A percentile compares a stretch with the other conserved stretches of the same genome.
These are phyloP conservation scores for Mychonastes homosphaera DNA, from an alignment of 139 green algal species.

Conservation along the genomic window DNA sequence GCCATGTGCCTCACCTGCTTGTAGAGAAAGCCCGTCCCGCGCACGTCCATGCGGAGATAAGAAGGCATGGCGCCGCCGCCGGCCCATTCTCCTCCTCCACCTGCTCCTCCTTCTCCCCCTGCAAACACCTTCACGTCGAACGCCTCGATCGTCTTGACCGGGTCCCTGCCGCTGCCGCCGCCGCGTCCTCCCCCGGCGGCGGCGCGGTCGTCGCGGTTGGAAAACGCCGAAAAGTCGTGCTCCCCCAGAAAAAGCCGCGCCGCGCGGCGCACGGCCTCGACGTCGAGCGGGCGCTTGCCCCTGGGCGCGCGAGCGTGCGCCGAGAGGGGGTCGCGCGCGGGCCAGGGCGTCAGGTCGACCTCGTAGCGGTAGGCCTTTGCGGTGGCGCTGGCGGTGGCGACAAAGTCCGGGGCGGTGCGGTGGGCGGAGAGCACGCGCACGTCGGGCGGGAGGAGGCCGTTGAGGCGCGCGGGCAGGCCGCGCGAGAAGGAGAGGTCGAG, in stretches of 20 bases:
- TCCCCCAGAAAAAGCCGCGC: slow-evolving; percentile 39
- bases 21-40: slow-evolving; percentile 70
- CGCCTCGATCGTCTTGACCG: slow-evolving; percentile 41
- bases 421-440: slow-evolving; percentile 32
- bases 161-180: slow-evolving; percentile 25
- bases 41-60: slow-evolving; percentile 27
- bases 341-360: slow-evolving; percentile 27
- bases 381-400: slow-evolving; percentile 36
- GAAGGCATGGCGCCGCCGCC: background rate
- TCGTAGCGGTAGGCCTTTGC: slow-evolving; percentile 51
- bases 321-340: slow-evolving; percentile 33
- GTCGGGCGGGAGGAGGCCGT: slow-evolving; percentile 45
- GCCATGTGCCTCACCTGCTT: slow-evolving; percentile 73
- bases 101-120: slow-evolving; percentile 13
- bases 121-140: slow-evolving; percentile 37
- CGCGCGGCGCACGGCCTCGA: slow-evolving; percentile 30
- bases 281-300: slow-evolving; percentile 24
- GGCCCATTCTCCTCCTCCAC: background rate
- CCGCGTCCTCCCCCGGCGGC: no score
- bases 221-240: slow-evolving; percentile 65
- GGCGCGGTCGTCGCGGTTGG: slow-evolving; percentile 27
- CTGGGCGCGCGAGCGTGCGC: slow-evolving; percentile 20
- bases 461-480: slow-evolving; percentile 29
- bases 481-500: background rate
- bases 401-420: slow-evolving; percentile 46